Evolutionary conservation across 208 protist genomes (phyloP).

Genomic region (Trypanosoma rangeli): DNA sequence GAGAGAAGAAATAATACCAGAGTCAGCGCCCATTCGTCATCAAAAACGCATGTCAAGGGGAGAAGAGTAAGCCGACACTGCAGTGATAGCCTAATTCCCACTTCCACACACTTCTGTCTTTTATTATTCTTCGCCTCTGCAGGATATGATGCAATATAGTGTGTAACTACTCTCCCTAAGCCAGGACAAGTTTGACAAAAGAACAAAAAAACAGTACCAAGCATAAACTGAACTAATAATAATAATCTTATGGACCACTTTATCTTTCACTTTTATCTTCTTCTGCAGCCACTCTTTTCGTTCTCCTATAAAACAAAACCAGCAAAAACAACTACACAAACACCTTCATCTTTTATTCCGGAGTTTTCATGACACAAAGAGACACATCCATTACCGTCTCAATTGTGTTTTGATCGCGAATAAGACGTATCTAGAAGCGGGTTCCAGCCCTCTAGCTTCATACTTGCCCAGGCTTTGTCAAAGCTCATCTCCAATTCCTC

Average conservation of each 20-base stretch:
- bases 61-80: background rate
- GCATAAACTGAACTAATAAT: no score
- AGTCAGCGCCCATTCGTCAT: background rate
- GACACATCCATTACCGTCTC: background rate
- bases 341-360: background rate
- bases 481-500: conserved; percentile 45
- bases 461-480: conserved; percentile 25
- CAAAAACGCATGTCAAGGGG: background rate
- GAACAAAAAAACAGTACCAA: background rate
- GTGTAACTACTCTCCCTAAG: background rate
- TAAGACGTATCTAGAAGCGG: conserved; percentile 5
- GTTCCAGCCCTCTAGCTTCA: conserved; percentile 73
- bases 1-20: conserved; percentile 12
- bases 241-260: no score
- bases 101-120: background rate
- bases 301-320: background rate
- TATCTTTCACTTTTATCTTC: background rate
- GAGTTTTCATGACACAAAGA: background rate
- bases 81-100: background rate
- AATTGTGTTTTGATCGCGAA: conserved; percentile 1
- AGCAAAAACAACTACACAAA: background rate
- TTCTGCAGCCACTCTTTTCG: background rate
- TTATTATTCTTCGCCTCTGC: background rate
- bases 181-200: background rate
- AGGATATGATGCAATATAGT: background rate